These are phyloP conservation scores for Protomyces inundatus DNA, from an alignment of 1,139 yeast genomes.

Conservation along the genomic window DNA sequence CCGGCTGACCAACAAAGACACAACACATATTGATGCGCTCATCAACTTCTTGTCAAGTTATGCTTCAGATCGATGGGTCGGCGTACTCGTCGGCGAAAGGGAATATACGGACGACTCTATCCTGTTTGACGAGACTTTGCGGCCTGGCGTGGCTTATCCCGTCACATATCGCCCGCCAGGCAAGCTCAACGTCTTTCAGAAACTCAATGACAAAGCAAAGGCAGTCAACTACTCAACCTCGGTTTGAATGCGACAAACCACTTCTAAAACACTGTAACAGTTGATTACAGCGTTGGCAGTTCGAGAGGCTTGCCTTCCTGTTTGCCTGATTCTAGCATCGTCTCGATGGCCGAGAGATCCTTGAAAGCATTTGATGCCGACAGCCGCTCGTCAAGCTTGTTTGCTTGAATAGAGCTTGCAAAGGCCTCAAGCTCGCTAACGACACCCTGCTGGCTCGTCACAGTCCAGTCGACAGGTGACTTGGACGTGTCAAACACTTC, in stretches of 20 bases:
- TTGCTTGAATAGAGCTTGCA: background rate
- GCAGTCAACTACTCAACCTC: background rate
- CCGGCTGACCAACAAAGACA: background rate
- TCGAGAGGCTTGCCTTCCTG: background rate
- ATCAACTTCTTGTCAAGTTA: background rate
- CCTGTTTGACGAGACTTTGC: background rate
- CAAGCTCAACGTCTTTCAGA: slow-evolving; percentile 1
- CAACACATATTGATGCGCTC: slow-evolving; percentile 1
- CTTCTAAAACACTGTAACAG: background rate
- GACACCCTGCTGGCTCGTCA: background rate
- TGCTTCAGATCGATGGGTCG: slow-evolving; percentile 7
- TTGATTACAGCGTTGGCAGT: background rate
- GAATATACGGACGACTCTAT: slow-evolving; percentile 4
- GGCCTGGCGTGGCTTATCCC: background rate
- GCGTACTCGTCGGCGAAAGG: background rate
- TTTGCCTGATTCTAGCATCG: background rate
- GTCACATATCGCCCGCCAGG: slow-evolving; percentile 16
- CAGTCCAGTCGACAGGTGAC: background rate
- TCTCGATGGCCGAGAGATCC: background rate
- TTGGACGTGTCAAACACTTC: background rate
- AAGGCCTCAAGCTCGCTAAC: background rate
- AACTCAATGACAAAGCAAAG: background rate
- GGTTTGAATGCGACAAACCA: background rate
- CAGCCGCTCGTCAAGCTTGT: background rate
- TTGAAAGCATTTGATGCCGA: background rate